phyloP scores from a whole-genome alignment of 2,329 filamentous ascomycete species.

The Stemphylium beticola region DNA sequence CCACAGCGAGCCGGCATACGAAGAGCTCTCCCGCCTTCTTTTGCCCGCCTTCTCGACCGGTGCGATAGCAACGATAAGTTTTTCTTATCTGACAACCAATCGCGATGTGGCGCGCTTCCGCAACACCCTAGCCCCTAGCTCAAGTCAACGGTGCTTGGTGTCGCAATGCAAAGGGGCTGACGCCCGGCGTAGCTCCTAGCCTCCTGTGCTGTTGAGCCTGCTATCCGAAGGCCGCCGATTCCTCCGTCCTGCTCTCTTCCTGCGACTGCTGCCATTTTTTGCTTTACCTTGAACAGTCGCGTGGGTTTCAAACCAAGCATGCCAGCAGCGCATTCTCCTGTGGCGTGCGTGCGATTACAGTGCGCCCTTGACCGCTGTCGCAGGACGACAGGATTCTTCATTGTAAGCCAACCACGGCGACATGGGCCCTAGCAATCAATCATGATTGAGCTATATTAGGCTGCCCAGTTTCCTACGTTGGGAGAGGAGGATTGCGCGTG shows the following conservation, averaged over 20 bases:
- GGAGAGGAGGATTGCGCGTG: conserved; percentile 4
- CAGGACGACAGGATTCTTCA: conserved; percentile 26
- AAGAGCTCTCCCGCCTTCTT: conserved; percentile 26
- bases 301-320: no score
- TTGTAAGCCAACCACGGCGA: conserved; percentile 8
- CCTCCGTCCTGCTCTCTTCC: conserved; percentile 11
- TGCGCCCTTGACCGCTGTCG: conserved; percentile 1
- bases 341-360: no score
- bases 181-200: conserved; percentile 8
- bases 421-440: conserved; percentile 17
- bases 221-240: conserved; percentile 22
- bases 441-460: conserved; percentile 28
- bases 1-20: conserved; percentile 28
- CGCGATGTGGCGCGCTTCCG: conserved; percentile 31
- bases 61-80: conserved; percentile 34
- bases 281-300: no score
- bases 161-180: conserved; percentile 35
- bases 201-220: conserved; percentile 32
- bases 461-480: conserved; percentile 29
- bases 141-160: conserved; percentile 31
- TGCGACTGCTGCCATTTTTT: no score
- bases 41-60: conserved; percentile 22
- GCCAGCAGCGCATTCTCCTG: no score
- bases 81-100: conserved; percentile 28
- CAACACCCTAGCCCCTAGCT: conserved; percentile 28